Percentiles rank a stretch among this genome's conserved stretches.
These are phyloP conservation scores for Nicotiana tabacum DNA, from an alignment of 257 asterid genomes.

Conservation along the genomic window DNA sequence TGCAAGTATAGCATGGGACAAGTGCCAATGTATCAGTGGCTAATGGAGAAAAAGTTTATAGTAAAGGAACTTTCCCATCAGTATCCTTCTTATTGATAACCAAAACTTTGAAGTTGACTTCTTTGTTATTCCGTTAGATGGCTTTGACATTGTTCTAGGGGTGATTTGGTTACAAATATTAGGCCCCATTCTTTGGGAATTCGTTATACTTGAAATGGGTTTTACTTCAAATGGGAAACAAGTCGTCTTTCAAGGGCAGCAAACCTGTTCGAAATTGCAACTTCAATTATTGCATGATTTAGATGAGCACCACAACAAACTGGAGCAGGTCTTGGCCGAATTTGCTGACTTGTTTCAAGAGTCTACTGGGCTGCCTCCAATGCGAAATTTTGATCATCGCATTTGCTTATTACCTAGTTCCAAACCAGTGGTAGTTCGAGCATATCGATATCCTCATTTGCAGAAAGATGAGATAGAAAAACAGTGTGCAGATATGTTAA, in stretches of 20 bases:
- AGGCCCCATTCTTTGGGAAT: slow-evolving; percentile 1
- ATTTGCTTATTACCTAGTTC: neutral
- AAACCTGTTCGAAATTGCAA: neutral
- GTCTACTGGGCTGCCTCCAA: neutral
- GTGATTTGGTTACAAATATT: neutral
- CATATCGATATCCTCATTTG: neutral
- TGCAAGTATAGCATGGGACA: neutral
- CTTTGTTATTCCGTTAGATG: neutral
- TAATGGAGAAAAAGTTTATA: neutral
- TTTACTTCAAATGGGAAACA: neutral
- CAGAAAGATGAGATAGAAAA: neutral
- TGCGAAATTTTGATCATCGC: neutral
- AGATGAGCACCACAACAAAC: neutral
- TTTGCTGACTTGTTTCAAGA: neutral
- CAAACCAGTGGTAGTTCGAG: neutral
- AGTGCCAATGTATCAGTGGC: neutral
- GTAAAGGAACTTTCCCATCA: neutral
- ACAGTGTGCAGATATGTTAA: neutral
- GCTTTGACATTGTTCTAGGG: neutral
- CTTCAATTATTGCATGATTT: neutral
- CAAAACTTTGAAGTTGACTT: neutral
- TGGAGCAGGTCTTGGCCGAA: neutral
- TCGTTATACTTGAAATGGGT: neutral
- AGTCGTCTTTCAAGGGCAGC: neutral
- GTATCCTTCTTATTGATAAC: no score